A percentile compares a stretch with the other conserved stretches of the same genome.
Evolutionary conservation across 331 rosid genomes (phyloP).

Genomic region (Stylosanthes scabra): DNA sequence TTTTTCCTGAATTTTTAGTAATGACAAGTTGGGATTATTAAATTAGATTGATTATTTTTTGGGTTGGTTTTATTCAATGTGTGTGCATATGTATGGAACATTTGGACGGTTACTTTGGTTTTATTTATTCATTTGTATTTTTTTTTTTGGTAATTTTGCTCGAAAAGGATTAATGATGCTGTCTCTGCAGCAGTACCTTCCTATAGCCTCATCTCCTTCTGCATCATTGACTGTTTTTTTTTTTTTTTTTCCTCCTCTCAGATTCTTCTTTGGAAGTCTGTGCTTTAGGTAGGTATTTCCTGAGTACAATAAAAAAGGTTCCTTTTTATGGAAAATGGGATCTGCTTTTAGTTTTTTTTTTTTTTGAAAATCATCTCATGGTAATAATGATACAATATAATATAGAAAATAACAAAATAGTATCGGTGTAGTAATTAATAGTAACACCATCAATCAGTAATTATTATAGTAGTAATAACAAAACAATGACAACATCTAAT

Average conservation of each 20-base stretch:
- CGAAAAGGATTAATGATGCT: slow-evolving; percentile 65
- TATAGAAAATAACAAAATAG: slow-evolving; percentile 32
- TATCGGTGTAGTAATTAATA: neutral
- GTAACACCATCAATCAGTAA: slow-evolving; percentile 25
- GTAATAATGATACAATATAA: slow-evolving; percentile 42
- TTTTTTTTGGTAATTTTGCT: slow-evolving; percentile 42
- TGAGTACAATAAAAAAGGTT: slow-evolving; percentile 77
- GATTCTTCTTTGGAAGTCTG: slow-evolving; percentile 83
- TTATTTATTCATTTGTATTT: neutral
- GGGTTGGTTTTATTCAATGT: slow-evolving; percentile 28
- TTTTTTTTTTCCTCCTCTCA: slow-evolving; percentile 34
- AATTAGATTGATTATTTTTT: slow-evolving; percentile 23
- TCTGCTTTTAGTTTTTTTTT: slow-evolving; percentile 53
- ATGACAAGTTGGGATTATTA: slow-evolving; percentile 33
- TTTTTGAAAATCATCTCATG: slow-evolving; percentile 44
- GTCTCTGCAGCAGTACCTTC: slow-evolving; percentile 69
- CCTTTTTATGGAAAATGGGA: slow-evolving; percentile 92
- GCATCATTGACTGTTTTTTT: slow-evolving; percentile 70
- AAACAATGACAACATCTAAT: neutral
- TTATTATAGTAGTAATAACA: slow-evolving; percentile 22
- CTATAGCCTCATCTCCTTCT: slow-evolving; percentile 67
- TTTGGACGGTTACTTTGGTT: slow-evolving; percentile 33
- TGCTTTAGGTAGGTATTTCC: slow-evolving; percentile 86
- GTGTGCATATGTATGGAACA: slow-evolving; percentile 4
- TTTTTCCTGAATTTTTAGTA: slow-evolving; percentile 35